Conservation (phyloP, 23 red algal genomes). For the Cyanidioschyzon merolae region DNA sequence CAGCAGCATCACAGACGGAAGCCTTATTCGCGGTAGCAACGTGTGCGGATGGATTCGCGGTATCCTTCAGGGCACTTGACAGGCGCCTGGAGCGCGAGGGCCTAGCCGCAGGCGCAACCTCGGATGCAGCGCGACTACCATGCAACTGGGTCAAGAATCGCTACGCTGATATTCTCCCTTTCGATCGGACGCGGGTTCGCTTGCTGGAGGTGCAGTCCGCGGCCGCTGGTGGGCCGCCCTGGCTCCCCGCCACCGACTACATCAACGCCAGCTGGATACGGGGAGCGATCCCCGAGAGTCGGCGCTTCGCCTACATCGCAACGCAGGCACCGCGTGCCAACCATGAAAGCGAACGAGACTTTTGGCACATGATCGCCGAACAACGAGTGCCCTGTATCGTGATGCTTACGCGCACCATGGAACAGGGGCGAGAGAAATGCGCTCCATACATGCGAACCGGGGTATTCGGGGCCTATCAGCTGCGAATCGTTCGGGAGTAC, state of each 20-base stretch:
- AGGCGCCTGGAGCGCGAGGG: background rate
- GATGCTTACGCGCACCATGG: slow-evolving; percentile 60
- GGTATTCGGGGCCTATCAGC: background rate
- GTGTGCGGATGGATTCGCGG: background rate
- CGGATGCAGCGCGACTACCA: slow-evolving; percentile 32
- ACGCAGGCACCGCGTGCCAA: slow-evolving; percentile 53
- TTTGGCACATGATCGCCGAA: slow-evolving; percentile 97
- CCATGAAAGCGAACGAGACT: slow-evolving; percentile 33
- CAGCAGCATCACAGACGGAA: background rate
- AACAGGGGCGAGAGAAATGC: slow-evolving; percentile 54
- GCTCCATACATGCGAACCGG: slow-evolving; percentile 56
- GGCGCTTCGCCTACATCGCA: slow-evolving; percentile 45
- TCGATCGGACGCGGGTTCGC: slow-evolving; percentile 59
- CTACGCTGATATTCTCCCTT: slow-evolving; percentile 71
- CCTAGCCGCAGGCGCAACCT: slow-evolving; percentile 7
- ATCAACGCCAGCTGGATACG: slow-evolving; percentile 77
- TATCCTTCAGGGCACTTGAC: background rate
- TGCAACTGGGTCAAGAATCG: slow-evolving; percentile 54
- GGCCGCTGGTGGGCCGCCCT: background rate
- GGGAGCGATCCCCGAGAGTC: slow-evolving; percentile 32
- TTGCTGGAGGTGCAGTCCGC: slow-evolving; percentile 30
- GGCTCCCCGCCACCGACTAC: slow-evolving; percentile 39
- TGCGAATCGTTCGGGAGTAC: background rate
- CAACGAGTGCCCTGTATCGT: slow-evolving; percentile 48
- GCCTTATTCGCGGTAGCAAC: background rate